A percentile compares a stretch with the other conserved stretches of the same genome.
phyloP scores from a whole-genome alignment of 257 asterid species.

The Nicotiana tomentosiformis region DNA sequence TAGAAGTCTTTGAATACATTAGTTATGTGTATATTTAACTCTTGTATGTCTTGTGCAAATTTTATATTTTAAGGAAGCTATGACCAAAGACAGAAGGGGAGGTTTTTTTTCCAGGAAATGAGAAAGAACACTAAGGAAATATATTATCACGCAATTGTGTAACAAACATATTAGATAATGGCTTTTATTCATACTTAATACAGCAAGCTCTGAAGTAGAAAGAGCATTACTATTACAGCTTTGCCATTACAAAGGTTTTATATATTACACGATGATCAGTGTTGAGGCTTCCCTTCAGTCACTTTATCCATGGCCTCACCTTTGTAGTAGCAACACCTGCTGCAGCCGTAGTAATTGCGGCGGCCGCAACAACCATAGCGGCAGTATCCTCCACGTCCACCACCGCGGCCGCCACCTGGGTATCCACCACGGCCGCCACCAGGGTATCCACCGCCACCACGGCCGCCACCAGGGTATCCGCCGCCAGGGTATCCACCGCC shows the following conservation, averaged over 20 bases:
- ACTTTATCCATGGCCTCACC: conserved; percentile 1
- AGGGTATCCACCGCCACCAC: conserved; percentile 19
- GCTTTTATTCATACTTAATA: not conserved
- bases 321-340: conserved; percentile 1
- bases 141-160: not conserved
- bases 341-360: not conserved
- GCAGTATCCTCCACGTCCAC: conserved; percentile 7
- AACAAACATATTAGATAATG: not conserved
- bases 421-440: not conserved
- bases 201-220: not conserved
- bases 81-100: no score
- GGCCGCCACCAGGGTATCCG: not conserved
- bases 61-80: no score
- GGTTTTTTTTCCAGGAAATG: no score
- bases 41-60: no score
- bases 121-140: not conserved
- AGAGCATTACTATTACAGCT: not conserved
- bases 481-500: not conserved
- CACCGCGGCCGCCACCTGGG: not conserved
- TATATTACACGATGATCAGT: not conserved
- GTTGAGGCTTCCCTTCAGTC: not conserved
- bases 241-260: not conserved
- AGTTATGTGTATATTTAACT: no score
- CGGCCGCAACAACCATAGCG: not conserved
- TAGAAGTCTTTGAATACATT: no score